Evolutionary conservation across 805 yeast genomes (phyloP).

Genomic region (Saccharomycopsis javanensis): DNA sequence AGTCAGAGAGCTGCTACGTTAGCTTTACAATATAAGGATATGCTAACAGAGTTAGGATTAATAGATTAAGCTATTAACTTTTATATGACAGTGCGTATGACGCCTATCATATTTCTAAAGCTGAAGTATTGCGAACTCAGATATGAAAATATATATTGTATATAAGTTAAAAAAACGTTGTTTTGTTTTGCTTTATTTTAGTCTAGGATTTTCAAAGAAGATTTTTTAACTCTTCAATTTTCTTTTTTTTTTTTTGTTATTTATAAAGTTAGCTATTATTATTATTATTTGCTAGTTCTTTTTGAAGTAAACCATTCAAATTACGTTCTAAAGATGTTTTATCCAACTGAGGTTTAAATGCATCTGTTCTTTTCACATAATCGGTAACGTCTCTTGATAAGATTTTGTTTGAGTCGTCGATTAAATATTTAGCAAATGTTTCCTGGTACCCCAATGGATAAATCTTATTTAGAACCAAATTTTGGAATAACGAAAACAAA

Average conservation of each 20-base stretch:
- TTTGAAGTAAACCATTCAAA: neutral
- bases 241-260: too few relatives aligned
- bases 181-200: too few relatives aligned
- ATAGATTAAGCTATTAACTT: neutral
- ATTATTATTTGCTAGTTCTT: neutral
- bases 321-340: neutral
- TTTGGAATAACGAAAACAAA: conserved; percentile 64
- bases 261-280: neutral
- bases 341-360: neutral
- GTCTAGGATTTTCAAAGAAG: too few relatives aligned
- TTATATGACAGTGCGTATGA: too few relatives aligned
- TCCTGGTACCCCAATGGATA: neutral
- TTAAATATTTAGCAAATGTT: neutral
- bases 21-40: conserved; percentile 3
- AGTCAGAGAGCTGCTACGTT: conserved; percentile 11
- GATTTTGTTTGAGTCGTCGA: neutral
- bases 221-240: too few relatives aligned
- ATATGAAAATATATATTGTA: too few relatives aligned
- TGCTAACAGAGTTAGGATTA: neutral
- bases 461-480: conserved; percentile 37
- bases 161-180: too few relatives aligned
- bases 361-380: neutral
- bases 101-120: too few relatives aligned
- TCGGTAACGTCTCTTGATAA: neutral
- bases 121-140: too few relatives aligned